Base-by-base conservation (phyloP, 257 asterid genomes). In the Nicotiana tomentosiformis region DNA sequence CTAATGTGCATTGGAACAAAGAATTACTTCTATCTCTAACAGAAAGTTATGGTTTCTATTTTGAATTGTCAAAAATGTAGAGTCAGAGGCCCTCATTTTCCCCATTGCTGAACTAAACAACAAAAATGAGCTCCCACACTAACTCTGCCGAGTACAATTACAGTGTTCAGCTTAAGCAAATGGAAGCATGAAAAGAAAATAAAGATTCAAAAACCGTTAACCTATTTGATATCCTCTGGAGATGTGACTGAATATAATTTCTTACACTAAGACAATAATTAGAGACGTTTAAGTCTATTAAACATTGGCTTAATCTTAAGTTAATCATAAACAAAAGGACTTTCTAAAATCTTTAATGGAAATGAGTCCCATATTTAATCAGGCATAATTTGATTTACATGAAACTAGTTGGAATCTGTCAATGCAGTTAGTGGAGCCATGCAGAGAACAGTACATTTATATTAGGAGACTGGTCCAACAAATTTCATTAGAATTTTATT, bases 1-100 rank as follows among this genome's bases (percentile, higher is more conserved):
- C 99, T 95, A 68, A 77, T 62, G 76, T 82, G 68, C 49, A 80
- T 62, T 20, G 32, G 15, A 30, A 33, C 39, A 23, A 66, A n/a
- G 26, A 43, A 80, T 64, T 66, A 62, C 76, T 39, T 39, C 37
- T 67, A 2, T 53, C 17, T 12, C 57, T 5, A 53, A 14, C 4
- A 14, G 43, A 26, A 49, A 26, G 5, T 23, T 74, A 72, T 72
- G 4, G 23, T 49, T 70, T 74, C 62, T 49, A 8, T 35, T 74
- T 74, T 49, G 64, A 74, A 74, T 51, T 51, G 9, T 74, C 37
- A 23, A 74, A 51, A n/a, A 49, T 12, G 0, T 49, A 49, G 51
- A 26, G 16, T 51, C 43, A 49, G 43, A 26, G 16, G 43, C 80
- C 64, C 80, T 49, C 80, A 26, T 9, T 49, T 72, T 49, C 16